phyloP scores from a whole-genome alignment of 2,329 filamentous ascomycete species.

The Colletotrichum musae region DNA sequence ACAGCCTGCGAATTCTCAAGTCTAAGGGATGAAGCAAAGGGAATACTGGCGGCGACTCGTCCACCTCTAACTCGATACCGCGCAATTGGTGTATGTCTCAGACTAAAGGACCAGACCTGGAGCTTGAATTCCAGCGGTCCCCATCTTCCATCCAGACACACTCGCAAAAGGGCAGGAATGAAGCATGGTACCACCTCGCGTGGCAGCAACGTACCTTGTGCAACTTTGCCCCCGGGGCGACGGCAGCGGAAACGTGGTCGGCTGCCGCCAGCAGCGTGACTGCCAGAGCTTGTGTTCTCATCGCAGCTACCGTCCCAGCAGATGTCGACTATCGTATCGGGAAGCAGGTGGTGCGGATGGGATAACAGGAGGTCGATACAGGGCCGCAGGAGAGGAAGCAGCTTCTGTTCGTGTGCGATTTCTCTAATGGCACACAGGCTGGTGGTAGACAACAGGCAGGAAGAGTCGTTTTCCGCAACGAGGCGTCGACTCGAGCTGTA shows the following conservation, averaged over 20 bases:
- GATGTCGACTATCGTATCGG: slow-evolving; percentile 4
- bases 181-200: neutral
- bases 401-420: too few relatives aligned
- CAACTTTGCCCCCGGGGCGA: slow-evolving; percentile 15
- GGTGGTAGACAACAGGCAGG: neutral
- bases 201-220: slow-evolving; percentile 35
- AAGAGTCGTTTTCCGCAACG: neutral
- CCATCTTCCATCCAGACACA: neutral
- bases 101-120: neutral
- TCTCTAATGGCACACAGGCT: too few relatives aligned
- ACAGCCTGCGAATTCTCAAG: too few relatives aligned
- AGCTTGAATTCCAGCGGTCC: neutral
- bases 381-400: neutral
- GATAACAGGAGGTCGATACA: neutral
- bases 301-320: neutral
- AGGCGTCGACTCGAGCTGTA: slow-evolving; percentile 6
- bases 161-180: neutral
- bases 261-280: slow-evolving; percentile 32
- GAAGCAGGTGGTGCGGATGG: neutral
- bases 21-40: neutral
- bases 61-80: neutral
- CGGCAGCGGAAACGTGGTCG: slow-evolving; percentile 25
- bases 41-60: neutral
- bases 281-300: slow-evolving; percentile 31
- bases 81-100: slow-evolving; percentile 5